A percentile compares a stretch with the other conserved stretches of the same genome.
These are phyloP conservation scores for Globisporangium radiosum DNA, from an alignment of 352 stramenopile genomes.

Conservation along the genomic window DNA sequence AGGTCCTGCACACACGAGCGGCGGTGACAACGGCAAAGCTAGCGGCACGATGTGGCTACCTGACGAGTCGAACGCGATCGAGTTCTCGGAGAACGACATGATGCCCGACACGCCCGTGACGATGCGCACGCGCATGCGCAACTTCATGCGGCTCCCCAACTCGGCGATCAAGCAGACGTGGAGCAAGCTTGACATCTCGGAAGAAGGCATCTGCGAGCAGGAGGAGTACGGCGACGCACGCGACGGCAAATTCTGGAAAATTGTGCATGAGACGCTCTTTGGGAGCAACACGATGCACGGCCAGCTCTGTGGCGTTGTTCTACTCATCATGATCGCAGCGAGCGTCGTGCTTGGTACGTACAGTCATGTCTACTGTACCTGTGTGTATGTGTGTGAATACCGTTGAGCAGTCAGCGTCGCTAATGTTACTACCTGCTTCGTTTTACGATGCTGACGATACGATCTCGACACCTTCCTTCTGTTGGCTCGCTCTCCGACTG, in stretches of 20 bases:
- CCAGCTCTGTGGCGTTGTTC: conserved; percentile 44
- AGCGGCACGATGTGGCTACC: conserved; percentile 12
- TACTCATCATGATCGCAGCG: conserved; percentile 67
- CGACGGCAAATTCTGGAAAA: conserved; percentile 33
- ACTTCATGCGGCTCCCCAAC: conserved; percentile 21
- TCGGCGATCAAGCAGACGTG: conserved; percentile 29
- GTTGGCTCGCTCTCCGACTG: not conserved
- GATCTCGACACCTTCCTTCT: too few species aligned
- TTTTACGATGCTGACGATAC: too few species aligned
- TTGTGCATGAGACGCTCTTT: conserved; percentile 69
- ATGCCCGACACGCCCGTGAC: conserved; percentile 9
- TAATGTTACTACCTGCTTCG: too few species aligned
- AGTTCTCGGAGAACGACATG: conserved; percentile 12
- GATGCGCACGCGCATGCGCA: conserved; percentile 16
- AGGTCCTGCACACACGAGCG: not conserved
- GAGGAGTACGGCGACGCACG: conserved; percentile 28
- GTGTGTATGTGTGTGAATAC: not conserved
- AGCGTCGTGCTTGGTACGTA: conserved; percentile 58
- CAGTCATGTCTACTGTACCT: not conserved
- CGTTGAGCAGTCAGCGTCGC: conserved; percentile 8
- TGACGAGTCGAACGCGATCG: conserved; percentile 14
- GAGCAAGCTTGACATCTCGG: conserved; percentile 24
- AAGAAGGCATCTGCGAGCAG: conserved; percentile 25
- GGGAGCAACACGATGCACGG: conserved; percentile 51
- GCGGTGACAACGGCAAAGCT: not conserved